Evolutionary conservation across 352 stramenopile species (phyloP).

Genomic region (Phytophthora uliginosa): DNA sequence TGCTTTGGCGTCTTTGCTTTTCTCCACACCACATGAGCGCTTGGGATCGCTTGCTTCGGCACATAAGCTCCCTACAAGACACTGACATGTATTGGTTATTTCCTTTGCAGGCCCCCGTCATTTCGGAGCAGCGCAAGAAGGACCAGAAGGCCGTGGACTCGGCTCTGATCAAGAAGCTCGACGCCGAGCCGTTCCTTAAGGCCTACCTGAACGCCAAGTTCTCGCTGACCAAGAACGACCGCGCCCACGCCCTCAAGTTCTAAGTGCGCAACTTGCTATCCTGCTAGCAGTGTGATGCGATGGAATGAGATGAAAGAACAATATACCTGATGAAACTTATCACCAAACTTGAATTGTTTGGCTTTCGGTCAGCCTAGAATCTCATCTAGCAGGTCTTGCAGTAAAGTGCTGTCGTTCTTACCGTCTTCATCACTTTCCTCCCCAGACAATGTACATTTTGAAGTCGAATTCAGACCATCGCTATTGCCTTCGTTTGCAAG

Average conservation of each 20-base stretch:
- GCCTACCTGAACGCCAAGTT: constrained; percentile 99
- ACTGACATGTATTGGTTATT: constrained; percentile 29
- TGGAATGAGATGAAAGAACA: constrained; percentile 46
- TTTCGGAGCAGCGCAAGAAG: constrained; percentile 98
- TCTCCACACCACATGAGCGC: constrained; percentile 67
- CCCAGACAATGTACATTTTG: constrained; percentile 27
- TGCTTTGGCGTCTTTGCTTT: constrained; percentile 8
- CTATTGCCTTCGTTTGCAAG: not conserved
- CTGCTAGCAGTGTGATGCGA: constrained; percentile 25
- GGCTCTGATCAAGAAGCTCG: constrained; percentile 88
- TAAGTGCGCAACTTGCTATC: constrained; percentile 82
- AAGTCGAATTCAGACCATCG: constrained; percentile 36
- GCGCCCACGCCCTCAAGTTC: constrained; percentile 99
- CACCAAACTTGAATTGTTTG: constrained; percentile 15
- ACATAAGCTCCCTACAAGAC: constrained; percentile 84
- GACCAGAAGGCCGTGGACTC: constrained; percentile 99
- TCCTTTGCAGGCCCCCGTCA: constrained; percentile 83
- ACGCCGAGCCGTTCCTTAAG: constrained; percentile 96
- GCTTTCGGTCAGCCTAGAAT: constrained; percentile 43
- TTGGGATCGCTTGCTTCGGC: constrained; percentile 92
- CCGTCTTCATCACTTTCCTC: constrained; percentile 40
- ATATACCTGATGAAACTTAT: constrained; percentile 82
- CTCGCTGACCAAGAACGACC: constrained; percentile 98
- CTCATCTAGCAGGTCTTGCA: constrained; percentile 84
- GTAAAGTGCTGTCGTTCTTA: constrained; percentile 51